phyloP scores from a whole-genome alignment of 345 rosid species.

The Euphorbia tirucalli region DNA sequence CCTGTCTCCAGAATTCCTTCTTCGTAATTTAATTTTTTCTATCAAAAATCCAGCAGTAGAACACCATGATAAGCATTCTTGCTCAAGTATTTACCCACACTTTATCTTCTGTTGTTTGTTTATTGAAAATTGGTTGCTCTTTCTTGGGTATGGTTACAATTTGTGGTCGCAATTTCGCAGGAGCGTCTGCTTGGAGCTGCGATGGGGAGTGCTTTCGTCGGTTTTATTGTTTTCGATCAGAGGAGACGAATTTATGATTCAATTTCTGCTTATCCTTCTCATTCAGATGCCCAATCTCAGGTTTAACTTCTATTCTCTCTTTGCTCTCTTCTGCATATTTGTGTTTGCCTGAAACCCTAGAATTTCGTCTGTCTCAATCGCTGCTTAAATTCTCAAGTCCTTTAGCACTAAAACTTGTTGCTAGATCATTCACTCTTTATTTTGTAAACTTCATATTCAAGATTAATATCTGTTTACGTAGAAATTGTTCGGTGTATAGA shows the following conservation, averaged over 20 bases:
- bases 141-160: not conserved
- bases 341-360: constrained; percentile 10
- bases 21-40: not conserved
- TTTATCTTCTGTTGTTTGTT: not conserved
- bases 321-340: not conserved
- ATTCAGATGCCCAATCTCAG: constrained; percentile 43
- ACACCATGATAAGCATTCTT: constrained; percentile 61
- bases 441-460: not conserved
- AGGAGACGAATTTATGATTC: constrained; percentile 64
- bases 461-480: not conserved
- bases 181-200: constrained; percentile 82
- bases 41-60: not conserved
- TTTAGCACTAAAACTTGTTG: not conserved
- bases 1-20: not conserved
- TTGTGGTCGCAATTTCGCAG: constrained; percentile 27
- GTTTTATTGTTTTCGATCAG: constrained; percentile 60
- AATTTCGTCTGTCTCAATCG: not conserved
- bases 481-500: not conserved
- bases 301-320: constrained; percentile 23
- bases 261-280: constrained; percentile 38
- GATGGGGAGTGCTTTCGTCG: constrained; percentile 58
- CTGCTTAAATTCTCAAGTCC: not conserved
- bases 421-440: not conserved
- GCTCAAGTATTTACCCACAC: constrained; percentile 42
- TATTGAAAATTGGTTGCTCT: not conserved